A percentile compares a stretch with the other conserved stretches of the same genome.
phyloP scores from a whole-genome alignment of 1,284 basidiomycete genomes.

The Bjerkandera adusta region DNA sequence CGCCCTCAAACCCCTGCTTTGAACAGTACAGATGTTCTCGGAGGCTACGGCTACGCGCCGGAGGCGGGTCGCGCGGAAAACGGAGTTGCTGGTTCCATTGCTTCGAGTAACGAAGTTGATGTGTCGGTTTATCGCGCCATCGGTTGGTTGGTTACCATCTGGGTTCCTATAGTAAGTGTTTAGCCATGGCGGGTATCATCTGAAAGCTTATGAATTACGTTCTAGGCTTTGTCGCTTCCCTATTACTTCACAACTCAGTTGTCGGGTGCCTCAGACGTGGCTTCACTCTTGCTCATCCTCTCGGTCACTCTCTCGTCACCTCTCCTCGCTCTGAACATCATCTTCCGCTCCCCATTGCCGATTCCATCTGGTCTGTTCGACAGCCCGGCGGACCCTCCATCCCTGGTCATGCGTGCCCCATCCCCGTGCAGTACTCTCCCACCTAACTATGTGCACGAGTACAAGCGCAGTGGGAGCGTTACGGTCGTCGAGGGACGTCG shows the following conservation, averaged over 20 bases:
- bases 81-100: slow-evolving; percentile 42
- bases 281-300: slow-evolving; percentile 51
- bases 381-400: slow-evolving; percentile 41
- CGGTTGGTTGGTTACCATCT: slow-evolving; percentile 63
- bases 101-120: slow-evolving; percentile 44
- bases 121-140: slow-evolving; percentile 51
- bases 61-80: slow-evolving; percentile 47
- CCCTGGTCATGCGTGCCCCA: slow-evolving; percentile 39
- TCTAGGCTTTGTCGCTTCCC: slow-evolving; percentile 54
- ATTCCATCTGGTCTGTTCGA: slow-evolving; percentile 65
- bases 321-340: slow-evolving; percentile 55
- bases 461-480: slow-evolving; percentile 60
- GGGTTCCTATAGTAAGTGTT: slow-evolving; percentile 60
- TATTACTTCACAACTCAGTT: slow-evolving; percentile 49
- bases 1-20: slow-evolving; percentile 52
- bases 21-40: slow-evolving; percentile 56
- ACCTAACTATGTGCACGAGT: slow-evolving; percentile 48
- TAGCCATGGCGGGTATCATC: not conserved
- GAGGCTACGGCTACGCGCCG: slow-evolving; percentile 57
- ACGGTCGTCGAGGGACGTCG: slow-evolving; percentile 68
- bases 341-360: slow-evolving; percentile 58
- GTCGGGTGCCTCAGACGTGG: slow-evolving; percentile 33
- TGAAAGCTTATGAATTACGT: slow-evolving; percentile 13
- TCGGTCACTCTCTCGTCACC: slow-evolving; percentile 67
- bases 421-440: slow-evolving; percentile 37